These are phyloP conservation scores for Cordyceps militaris DNA, from an alignment of 2,329 filamentous ascomycete species.

Conservation along the genomic window DNA sequence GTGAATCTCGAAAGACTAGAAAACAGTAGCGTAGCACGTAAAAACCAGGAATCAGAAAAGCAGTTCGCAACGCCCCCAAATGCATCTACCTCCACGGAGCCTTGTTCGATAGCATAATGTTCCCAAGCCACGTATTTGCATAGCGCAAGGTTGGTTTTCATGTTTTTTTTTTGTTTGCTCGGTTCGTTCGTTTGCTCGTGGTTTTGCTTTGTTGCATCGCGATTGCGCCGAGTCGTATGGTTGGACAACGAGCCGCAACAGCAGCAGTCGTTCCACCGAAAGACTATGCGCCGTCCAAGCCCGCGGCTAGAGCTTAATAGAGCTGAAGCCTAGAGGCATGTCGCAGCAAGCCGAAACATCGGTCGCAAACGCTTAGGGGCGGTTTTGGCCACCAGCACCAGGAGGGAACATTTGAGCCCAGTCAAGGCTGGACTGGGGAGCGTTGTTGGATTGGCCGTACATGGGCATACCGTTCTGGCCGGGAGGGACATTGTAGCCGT, in stretches of 20 bases:
- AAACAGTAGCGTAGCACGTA: slow-evolving; percentile 22
- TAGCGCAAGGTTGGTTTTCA: neutral
- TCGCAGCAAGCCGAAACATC: slow-evolving; percentile 22
- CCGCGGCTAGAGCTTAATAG: slow-evolving; percentile 19
- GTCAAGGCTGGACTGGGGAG: slow-evolving; percentile 59
- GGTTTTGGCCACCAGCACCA: slow-evolving; percentile 52
- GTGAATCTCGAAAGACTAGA: slow-evolving; percentile 14
- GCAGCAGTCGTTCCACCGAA: neutral
- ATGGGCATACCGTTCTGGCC: slow-evolving; percentile 58
- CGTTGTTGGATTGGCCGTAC: slow-evolving; percentile 53
- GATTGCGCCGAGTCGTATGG: neutral
- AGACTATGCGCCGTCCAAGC: slow-evolving; percentile 1
- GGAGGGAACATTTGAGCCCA: slow-evolving; percentile 75
- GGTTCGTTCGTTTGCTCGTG: neutral
- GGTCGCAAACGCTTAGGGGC: slow-evolving; percentile 26
- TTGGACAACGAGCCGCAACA: neutral
- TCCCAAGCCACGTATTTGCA: slow-evolving; percentile 1
- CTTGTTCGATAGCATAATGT: slow-evolving; percentile 15
- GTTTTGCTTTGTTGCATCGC: neutral
- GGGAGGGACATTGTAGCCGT: slow-evolving; percentile 57
- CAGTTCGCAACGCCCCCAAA: slow-evolving; percentile 30
- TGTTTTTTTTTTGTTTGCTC: neutral
- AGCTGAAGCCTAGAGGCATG: slow-evolving; percentile 15
- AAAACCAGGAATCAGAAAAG: slow-evolving; percentile 19
- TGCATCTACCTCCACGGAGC: slow-evolving; percentile 28